Evolutionary conservation across 2,329 filamentous ascomycete genomes (phyloP).

Genomic region (Ilyonectria destructans): DNA sequence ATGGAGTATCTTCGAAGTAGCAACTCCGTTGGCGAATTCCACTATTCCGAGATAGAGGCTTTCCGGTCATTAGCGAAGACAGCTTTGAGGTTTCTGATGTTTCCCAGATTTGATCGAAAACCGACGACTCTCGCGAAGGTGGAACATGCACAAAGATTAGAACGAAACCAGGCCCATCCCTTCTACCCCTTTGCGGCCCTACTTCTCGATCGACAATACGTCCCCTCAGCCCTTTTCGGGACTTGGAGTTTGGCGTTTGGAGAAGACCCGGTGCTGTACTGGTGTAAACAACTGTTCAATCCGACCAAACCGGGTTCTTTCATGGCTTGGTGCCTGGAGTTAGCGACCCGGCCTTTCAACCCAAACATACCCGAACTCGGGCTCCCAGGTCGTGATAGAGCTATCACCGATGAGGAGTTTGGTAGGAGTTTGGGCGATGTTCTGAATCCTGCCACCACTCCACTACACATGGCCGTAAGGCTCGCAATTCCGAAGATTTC

Average conservation of each 20-base stretch:
- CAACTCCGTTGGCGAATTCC: background rate
- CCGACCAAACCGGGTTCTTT: background rate
- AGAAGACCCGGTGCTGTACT: background rate
- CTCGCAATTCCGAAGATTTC: background rate
- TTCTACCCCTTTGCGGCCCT: background rate
- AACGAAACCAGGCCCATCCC: background rate
- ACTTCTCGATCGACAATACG: background rate
- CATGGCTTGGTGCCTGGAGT: background rate
- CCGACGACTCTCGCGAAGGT: background rate
- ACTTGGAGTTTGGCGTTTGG: background rate
- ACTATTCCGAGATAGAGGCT: background rate
- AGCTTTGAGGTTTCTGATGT: background rate
- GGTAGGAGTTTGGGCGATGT: background rate
- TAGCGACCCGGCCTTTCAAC: background rate
- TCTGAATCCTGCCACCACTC: background rate
- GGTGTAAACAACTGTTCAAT: background rate
- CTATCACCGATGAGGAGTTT: background rate
- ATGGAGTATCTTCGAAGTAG: constrained; percentile 24
- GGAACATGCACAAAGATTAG: background rate
- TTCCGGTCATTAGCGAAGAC: background rate
- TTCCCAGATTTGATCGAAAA: constrained; percentile 16
- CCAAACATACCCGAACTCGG: too few species aligned
- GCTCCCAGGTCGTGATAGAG: background rate
- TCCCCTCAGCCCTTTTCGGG: background rate
- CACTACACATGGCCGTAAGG: background rate